Conservation (phyloP, 1,139 yeast genomes). For the Suhomyces bribrorum region DNA sequence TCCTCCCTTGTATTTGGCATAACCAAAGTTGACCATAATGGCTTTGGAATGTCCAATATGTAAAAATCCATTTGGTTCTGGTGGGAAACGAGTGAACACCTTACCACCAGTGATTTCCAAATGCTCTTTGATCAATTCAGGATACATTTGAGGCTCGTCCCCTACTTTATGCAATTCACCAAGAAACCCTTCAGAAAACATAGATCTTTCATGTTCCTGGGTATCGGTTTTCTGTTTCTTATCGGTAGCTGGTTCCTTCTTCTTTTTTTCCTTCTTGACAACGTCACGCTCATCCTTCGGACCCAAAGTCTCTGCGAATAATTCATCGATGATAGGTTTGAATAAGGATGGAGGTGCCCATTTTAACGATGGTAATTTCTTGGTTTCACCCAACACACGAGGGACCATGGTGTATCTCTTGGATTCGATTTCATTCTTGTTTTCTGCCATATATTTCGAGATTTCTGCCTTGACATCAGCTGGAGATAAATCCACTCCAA, state of each 20-base stretch:
- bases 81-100: constrained; percentile 95
- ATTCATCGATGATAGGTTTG: constrained; percentile 82
- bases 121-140: constrained; percentile 81
- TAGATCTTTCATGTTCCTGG: constrained; percentile 54
- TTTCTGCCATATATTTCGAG: constrained; percentile 55
- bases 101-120: constrained; percentile 73
- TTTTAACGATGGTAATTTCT: constrained; percentile 70
- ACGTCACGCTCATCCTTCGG: constrained; percentile 96
- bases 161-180: constrained; percentile 96
- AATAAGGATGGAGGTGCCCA: constrained; percentile 91
- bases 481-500: constrained; percentile 71
- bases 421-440: constrained; percentile 59
- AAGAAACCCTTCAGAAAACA: constrained; percentile 94
- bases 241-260: constrained; percentile 33
- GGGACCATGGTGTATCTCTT: constrained; percentile 81
- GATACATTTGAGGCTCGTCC: constrained; percentile 86
- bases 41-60: constrained; percentile 99
- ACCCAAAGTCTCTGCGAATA: constrained; percentile 70
- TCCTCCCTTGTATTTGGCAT: constrained; percentile 82
- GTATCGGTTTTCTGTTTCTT: constrained; percentile 25
- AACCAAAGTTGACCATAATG: constrained; percentile 94
- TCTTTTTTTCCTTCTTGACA: constrained; percentile 74
- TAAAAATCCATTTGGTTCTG: constrained; percentile 95
- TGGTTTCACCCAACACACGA: constrained; percentile 71
- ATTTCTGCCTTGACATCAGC: constrained; percentile 65